Base-by-base conservation (phyloP, 2,329 filamentous ascomycete genomes). In the Cytospora chrysosperma region DNA sequence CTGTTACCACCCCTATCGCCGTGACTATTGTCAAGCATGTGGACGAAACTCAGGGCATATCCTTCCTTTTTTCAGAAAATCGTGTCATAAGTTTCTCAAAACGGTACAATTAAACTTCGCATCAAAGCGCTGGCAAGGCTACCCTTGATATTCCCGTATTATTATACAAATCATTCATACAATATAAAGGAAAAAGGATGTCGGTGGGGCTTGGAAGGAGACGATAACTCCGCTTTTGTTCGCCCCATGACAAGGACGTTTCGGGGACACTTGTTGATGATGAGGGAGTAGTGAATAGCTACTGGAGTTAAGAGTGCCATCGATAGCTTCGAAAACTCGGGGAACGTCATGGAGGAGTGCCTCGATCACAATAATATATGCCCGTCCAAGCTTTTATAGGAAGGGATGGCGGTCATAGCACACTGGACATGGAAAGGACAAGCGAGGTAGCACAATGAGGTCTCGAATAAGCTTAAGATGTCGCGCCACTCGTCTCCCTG, bases 161-260 rank as follows among this genome's bases (percentile, higher is more conserved):
- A 71, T 70, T 6, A 67, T 71, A 54, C 64, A 69, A 4, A 62
- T 63, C 3, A 54, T 71, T 7, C 30, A 71, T 49, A 61, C 61
- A 3, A 13, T 56, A 1, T n/a, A 68, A 70, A 17, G 68, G 67
- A 1, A 52, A 64, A 47, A 40, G 28, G 7, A 63, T 69, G 4
- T 65, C 64, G 7, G 30, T 68, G 12, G 58, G 51, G 26, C 54
- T 71, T 72, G 70, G 69, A 56, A 68, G 13, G 70, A 72, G 61
- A 72, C 69, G 12, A 65, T 71, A 66, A 27, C 55, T 6, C 69
- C 72, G 49, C 54, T 72, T 40, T 56, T 67, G 1, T 72, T 72
- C 64, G 70, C 67, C n/a, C 64, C 63, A 8, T n/a, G 55, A 47
- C 1, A 52, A 43, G 19, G 30, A 17, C 19, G 59, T 63, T 50